These are phyloP conservation scores for Globisporangium lucens DNA, from an alignment of 352 stramenopile genomes.

Conservation along the genomic window DNA sequence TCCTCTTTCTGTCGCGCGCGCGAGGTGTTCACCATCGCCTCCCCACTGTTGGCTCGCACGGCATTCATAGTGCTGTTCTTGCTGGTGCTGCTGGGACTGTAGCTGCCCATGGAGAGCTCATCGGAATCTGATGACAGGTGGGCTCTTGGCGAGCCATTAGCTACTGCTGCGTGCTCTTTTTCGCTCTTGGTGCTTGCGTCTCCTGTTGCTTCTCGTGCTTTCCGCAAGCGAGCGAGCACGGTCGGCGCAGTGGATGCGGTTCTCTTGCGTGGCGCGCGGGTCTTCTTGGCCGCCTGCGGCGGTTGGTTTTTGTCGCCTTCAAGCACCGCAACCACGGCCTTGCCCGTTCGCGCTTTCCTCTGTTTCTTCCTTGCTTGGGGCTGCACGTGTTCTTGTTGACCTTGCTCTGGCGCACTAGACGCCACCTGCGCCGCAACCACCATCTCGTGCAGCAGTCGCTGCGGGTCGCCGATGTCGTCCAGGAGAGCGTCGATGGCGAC, in stretches of 20 bases:
- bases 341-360: neutral
- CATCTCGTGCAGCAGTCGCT: slow-evolving; percentile 2
- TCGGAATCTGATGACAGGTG: neutral
- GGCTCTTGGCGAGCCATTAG: too few species aligned
- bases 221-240: neutral
- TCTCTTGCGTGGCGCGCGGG: neutral
- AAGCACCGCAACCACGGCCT: neutral
- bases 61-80: neutral
- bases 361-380: neutral
- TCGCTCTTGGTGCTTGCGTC: too few species aligned
- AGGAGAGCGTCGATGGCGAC: slow-evolving; percentile 2
- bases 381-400: neutral
- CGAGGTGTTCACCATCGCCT: slow-evolving; percentile 28
- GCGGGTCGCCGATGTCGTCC: slow-evolving; percentile 8
- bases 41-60: neutral
- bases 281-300: neutral
- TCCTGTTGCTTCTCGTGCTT: neutral
- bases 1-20: slow-evolving; percentile 50
- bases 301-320: neutral
- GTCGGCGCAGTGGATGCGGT: neutral
- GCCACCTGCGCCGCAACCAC: neutral
- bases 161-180: too few species aligned
- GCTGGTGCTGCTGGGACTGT: neutral
- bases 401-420: neutral
- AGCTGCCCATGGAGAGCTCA: neutral